Evolutionary conservation across 2,329 filamentous ascomycete genomes (phyloP).

Genomic region (Ascochyta pisi): DNA sequence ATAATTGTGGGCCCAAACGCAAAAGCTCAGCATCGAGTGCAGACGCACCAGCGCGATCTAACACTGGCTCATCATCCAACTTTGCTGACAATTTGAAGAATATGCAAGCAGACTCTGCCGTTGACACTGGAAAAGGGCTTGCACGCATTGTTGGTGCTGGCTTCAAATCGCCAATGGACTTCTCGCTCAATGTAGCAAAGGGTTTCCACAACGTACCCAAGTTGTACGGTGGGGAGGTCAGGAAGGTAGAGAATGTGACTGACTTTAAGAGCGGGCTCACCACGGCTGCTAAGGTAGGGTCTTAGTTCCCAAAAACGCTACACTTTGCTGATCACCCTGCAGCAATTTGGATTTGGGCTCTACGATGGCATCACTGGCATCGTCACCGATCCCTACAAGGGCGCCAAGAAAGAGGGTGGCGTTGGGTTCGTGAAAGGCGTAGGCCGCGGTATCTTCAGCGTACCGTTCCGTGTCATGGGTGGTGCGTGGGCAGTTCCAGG

Average conservation of each 20-base stretch:
- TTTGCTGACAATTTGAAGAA: constrained; percentile 27
- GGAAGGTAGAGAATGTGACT: constrained; percentile 79
- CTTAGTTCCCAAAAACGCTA: no score
- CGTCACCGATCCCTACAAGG: constrained; percentile 77
- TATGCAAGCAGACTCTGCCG: constrained; percentile 60
- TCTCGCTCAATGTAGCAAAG: constrained; percentile 80
- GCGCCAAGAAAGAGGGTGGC: constrained; percentile 68
- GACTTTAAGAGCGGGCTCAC: constrained; percentile 76
- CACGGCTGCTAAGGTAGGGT: constrained; percentile 71
- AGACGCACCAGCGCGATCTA: constrained; percentile 19
- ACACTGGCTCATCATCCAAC: constrained; percentile 26
- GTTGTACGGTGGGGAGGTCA: constrained; percentile 83
- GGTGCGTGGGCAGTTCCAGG: constrained; percentile 71
- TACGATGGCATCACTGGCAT: constrained; percentile 84
- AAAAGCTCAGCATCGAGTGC: constrained; percentile 27
- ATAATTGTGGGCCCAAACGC: constrained; percentile 18
- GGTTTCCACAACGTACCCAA: constrained; percentile 89
- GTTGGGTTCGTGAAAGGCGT: constrained; percentile 79
- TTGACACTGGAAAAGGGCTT: constrained; percentile 71
- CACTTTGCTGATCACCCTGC: constrained; percentile 18
- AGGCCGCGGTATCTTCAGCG: constrained; percentile 81
- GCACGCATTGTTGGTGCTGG: constrained; percentile 76
- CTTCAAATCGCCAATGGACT: constrained; percentile 82
- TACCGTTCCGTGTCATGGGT: constrained; percentile 82
- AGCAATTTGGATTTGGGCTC: constrained; percentile 77